These are phyloP conservation scores for Stenogyne calaminthoides DNA, from an alignment of 305 asterid species.

Conservation along the genomic window DNA sequence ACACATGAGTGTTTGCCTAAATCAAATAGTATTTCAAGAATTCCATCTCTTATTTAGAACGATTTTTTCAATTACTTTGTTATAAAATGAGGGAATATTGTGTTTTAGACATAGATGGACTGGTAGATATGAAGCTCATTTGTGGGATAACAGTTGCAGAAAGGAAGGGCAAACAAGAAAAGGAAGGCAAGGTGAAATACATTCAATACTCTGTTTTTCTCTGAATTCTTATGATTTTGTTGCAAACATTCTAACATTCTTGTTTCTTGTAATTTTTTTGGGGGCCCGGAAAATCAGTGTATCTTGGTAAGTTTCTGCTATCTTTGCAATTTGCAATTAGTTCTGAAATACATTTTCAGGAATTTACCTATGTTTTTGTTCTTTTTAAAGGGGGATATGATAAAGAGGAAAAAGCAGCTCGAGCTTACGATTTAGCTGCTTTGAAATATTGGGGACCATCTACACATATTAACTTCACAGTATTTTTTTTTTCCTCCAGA, in stretches of 20 bases:
- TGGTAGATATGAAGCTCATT: constrained; percentile 87
- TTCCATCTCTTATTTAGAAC: background rate
- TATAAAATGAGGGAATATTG: background rate
- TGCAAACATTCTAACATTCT: constrained; percentile 24
- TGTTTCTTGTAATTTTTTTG: constrained; percentile 22
- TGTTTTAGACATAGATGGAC: constrained; percentile 79
- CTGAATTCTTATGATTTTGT: background rate
- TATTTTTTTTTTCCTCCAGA: constrained; percentile 22
- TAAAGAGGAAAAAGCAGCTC: constrained; percentile 82
- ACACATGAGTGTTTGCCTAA: background rate
- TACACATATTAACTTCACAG: constrained; percentile 76
- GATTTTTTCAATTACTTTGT: background rate
- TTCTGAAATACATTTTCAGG: background rate
- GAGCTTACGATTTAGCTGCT: constrained; percentile 89
- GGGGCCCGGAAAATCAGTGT: constrained; percentile 45
- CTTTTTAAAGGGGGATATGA: constrained; percentile 71
- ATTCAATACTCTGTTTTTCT: background rate
- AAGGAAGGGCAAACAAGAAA: constrained; percentile 91
- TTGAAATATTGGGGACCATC: constrained; percentile 88
- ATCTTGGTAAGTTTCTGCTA: constrained; percentile 57
- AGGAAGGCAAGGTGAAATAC: constrained; percentile 74
- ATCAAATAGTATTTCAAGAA: too few relatives aligned
- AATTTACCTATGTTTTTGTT: background rate
- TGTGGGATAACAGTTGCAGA: constrained; percentile 85
- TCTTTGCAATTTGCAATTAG: background rate